Percentiles rank a stretch among this genome's conserved stretches.
phyloP scores from a whole-genome alignment of 371 early-diverging fungal species.

The Mortierella polycephala region DNA sequence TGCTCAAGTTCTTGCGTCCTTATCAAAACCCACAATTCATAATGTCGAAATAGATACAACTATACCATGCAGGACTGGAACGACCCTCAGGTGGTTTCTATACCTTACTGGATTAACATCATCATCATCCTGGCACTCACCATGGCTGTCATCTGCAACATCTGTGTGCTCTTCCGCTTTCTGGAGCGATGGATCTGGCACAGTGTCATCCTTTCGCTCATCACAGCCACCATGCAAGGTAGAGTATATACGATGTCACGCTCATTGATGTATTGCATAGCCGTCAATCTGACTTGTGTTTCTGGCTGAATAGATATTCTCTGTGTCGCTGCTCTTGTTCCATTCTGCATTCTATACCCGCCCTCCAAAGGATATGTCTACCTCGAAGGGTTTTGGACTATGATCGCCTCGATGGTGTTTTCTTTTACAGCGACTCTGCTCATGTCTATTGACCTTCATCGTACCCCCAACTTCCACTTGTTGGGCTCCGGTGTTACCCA shows the following conservation, averaged over 20 bases:
- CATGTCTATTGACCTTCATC: constrained; percentile 36
- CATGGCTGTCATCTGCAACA: constrained; percentile 37
- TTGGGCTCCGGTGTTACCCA: constrained; percentile 49
- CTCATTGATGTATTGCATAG: too few relatives aligned
- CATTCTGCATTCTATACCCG: constrained; percentile 37
- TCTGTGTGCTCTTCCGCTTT: constrained; percentile 41
- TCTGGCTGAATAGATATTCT: constrained; percentile 18
- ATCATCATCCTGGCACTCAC: constrained; percentile 18
- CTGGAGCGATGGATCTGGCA: constrained; percentile 29
- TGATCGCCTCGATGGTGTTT: constrained; percentile 40
- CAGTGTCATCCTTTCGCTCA: constrained; percentile 23
- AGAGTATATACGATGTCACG: not conserved
- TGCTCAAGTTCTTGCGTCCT: not conserved
- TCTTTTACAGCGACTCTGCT: constrained; percentile 35
- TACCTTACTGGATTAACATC: constrained; percentile 24
- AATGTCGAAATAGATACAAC: constrained; percentile 12
- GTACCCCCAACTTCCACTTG: constrained; percentile 35
- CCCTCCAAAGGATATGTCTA: constrained; percentile 23
- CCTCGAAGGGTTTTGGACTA: constrained; percentile 45
- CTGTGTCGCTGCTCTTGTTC: constrained; percentile 20
- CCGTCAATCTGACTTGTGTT: not conserved
- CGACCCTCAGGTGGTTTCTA: not conserved
- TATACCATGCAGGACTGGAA: constrained; percentile 7
- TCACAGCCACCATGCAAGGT: constrained; percentile 36
- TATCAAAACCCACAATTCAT: too few relatives aligned